Conservation (phyloP, 2,329 filamentous ascomycete genomes). For the Fusarium incarnatum region DNA sequence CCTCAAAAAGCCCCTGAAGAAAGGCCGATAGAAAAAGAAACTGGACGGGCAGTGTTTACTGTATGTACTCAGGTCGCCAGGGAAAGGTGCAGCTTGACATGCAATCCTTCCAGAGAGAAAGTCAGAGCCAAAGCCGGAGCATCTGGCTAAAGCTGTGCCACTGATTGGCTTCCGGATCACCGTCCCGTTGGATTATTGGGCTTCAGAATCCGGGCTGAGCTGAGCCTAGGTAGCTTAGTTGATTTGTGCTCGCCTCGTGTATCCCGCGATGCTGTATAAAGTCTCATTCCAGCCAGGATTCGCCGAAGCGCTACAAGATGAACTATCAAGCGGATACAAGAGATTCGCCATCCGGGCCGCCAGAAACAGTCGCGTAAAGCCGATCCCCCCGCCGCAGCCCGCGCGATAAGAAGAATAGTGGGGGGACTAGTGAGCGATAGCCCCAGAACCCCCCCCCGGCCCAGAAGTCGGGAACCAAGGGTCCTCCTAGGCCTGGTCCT, state of each 20-base stretch:
- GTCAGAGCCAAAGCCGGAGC: neutral
- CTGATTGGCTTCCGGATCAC: slow-evolving; percentile 34
- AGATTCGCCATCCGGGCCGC: slow-evolving; percentile 22
- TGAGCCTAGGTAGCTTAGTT: neutral
- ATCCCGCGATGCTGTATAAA: slow-evolving; percentile 22
- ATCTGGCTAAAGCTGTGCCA: slow-evolving; percentile 6
- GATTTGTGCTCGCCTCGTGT: slow-evolving; percentile 30
- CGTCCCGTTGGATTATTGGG: slow-evolving; percentile 34
- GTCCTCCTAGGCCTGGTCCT: slow-evolving; percentile 6
- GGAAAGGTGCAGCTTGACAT: neutral
- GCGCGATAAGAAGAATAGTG: slow-evolving; percentile 32
- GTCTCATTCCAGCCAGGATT: slow-evolving; percentile 36
- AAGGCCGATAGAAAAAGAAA: neutral
- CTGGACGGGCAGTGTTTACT: neutral
- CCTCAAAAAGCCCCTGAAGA: slow-evolving; percentile 29
- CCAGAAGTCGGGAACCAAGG: slow-evolving; percentile 31
- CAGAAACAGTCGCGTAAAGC: slow-evolving; percentile 20
- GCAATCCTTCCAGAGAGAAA: neutral
- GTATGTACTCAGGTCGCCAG: too few species aligned
- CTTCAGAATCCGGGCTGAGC: slow-evolving; percentile 7
- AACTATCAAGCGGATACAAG: slow-evolving; percentile 22
- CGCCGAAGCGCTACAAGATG: slow-evolving; percentile 28
- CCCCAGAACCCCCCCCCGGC: neutral
- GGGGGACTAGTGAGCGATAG: slow-evolving; percentile 13
- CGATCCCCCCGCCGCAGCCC: slow-evolving; percentile 30